phyloP scores from a whole-genome alignment of 345 rosid species.

The Eucalyptus fibrosa region DNA sequence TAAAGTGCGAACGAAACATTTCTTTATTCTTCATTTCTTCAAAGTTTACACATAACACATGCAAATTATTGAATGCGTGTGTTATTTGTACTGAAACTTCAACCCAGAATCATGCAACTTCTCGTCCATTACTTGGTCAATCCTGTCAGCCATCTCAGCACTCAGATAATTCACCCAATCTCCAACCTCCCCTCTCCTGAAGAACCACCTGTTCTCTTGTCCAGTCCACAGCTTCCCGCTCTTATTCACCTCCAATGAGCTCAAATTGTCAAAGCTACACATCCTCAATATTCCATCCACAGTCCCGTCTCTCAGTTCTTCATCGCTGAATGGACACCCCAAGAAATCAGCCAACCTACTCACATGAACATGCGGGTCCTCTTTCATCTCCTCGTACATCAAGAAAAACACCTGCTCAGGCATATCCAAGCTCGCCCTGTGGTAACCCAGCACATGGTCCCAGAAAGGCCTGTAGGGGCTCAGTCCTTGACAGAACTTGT shows the following conservation, averaged over 20 bases:
- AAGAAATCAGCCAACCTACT: neutral
- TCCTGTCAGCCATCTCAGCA: neutral
- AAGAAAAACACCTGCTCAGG: neutral
- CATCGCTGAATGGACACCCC: neutral
- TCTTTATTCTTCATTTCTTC: neutral
- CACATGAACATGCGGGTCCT: neutral
- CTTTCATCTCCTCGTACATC: neutral
- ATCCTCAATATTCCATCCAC: neutral
- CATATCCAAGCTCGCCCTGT: neutral
- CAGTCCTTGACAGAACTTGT: neutral
- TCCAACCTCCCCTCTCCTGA: neutral
- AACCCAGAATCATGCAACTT: neutral
- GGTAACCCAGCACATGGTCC: slow-evolving; percentile 12
- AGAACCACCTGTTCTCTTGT: neutral
- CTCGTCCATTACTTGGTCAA: neutral
- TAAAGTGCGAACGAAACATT: neutral
- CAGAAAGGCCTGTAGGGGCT: neutral
- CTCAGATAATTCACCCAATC: neutral
- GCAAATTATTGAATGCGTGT: neutral
- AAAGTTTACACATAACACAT: neutral
- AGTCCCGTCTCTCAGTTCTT: neutral
- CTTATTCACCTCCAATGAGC: neutral
- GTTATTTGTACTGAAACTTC: neutral
- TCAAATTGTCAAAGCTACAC: neutral
- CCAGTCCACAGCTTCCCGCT: neutral